These are phyloP conservation scores for Erigeron philadelphicus DNA, from an alignment of 140 eudicot species.

Conservation along the genomic window DNA sequence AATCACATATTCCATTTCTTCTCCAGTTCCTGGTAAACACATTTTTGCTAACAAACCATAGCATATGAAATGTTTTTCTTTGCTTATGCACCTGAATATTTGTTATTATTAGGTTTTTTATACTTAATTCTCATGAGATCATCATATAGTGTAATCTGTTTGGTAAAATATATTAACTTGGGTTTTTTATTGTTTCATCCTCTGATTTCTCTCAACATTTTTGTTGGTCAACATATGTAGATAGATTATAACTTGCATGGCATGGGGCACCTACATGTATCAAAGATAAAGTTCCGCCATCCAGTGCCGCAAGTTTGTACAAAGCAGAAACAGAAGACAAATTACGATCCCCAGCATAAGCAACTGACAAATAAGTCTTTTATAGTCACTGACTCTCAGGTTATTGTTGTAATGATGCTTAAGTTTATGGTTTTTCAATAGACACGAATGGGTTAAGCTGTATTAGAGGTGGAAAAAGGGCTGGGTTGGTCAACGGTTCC, in stretches of 20 bases:
- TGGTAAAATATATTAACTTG: constrained; percentile 5
- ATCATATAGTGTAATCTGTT: not conserved
- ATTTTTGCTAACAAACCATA: constrained; percentile 19
- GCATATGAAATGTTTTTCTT: constrained; percentile 13
- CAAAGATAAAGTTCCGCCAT: constrained; percentile 81
- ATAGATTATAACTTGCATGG: constrained; percentile 87
- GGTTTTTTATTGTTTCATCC: constrained; percentile 8
- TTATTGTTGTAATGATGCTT: constrained; percentile 17
- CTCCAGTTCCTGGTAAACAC: constrained; percentile 81
- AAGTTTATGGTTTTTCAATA: constrained; percentile 11
- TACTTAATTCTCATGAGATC: too few relatives aligned
- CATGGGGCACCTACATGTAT: constrained; percentile 92
- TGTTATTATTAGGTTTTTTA: not conserved
- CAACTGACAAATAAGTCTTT: constrained; percentile 23
- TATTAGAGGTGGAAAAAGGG: too few relatives aligned
- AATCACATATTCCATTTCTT: constrained; percentile 93
- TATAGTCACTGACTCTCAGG: constrained; percentile 49
- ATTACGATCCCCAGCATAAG: constrained; percentile 26
- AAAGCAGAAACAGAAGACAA: constrained; percentile 31
- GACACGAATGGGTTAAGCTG: not conserved
- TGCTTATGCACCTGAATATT: constrained; percentile 15
- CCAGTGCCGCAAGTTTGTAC: constrained; percentile 61
- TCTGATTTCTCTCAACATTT: constrained; percentile 8
- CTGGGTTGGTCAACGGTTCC: too few relatives aligned
- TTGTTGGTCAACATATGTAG: constrained; percentile 29